phyloP scores from a whole-genome alignment of 331 rosid species.

The Ulmus americana region DNA sequence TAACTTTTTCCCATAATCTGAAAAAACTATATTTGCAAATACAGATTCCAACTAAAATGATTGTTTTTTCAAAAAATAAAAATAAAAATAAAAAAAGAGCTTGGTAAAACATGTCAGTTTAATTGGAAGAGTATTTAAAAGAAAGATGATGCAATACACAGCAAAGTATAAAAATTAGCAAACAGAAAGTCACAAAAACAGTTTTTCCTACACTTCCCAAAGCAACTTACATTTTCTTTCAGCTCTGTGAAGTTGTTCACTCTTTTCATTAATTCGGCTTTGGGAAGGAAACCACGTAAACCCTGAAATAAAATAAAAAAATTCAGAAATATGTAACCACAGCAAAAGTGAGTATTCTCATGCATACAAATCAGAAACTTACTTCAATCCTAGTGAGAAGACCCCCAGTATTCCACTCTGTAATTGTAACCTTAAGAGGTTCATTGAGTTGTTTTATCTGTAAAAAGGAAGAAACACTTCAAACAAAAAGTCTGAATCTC shows the following conservation, averaged over 20 bases:
- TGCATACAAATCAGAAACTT: constrained; percentile 22
- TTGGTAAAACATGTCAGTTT: too few relatives aligned
- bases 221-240: constrained; percentile 58
- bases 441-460: constrained; percentile 73
- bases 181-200: neutral
- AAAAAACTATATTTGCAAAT: too few relatives aligned
- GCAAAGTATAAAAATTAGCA: neutral
- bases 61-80: too few relatives aligned
- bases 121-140: too few relatives aligned
- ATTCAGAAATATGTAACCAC: constrained; percentile 11
- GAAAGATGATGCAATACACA: neutral
- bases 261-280: constrained; percentile 60
- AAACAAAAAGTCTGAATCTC: constrained; percentile 6
- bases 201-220: neutral
- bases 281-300: constrained; percentile 72
- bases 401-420: constrained; percentile 89
- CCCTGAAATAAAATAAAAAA: constrained; percentile 52
- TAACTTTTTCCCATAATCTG: too few relatives aligned
- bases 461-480: constrained; percentile 11
- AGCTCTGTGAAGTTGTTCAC: constrained; percentile 66
- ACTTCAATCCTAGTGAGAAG: constrained; percentile 87
- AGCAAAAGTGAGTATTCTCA: constrained; percentile 5
- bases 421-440: constrained; percentile 63
- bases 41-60: too few relatives aligned
- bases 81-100: too few relatives aligned